Evolutionary conservation across 2,329 filamentous ascomycete genomes (phyloP).

Genomic region (Paecilomyces dactylethromorphus): DNA sequence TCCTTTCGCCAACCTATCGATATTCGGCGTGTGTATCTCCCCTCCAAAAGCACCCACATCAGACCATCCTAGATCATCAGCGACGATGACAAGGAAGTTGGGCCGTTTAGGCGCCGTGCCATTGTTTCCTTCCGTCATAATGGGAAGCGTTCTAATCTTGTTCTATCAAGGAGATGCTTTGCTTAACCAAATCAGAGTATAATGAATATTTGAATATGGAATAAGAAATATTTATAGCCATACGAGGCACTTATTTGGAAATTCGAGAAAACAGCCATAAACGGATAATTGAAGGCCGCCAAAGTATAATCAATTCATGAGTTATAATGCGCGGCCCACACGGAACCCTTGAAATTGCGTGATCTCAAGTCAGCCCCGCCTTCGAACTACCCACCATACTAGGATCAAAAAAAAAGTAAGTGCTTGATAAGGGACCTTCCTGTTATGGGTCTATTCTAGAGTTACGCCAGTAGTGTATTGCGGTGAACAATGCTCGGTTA

Average conservation of each 20-base stretch:
- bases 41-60: constrained; percentile 20
- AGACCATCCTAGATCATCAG: constrained; percentile 24
- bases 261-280: not conserved
- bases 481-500: not conserved
- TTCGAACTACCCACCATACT: not conserved
- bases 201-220: not conserved
- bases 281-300: not conserved
- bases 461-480: not conserved
- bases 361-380: not conserved
- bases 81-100: constrained; percentile 9
- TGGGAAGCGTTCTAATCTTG: not conserved
- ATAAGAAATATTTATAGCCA: not conserved
- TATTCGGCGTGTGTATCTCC: constrained; percentile 24
- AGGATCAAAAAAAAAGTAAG: not conserved
- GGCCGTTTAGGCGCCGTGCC: not conserved
- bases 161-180: not conserved
- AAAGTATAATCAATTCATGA: not conserved
- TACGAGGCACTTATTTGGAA: not conserved
- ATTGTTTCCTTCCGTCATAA: not conserved
- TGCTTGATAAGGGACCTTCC: not conserved
- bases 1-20: constrained; percentile 7
- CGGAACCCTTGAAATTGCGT: not conserved
- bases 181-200: not conserved
- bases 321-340: not conserved
- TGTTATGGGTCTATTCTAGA: not conserved